Base-by-base conservation (phyloP, 2,329 filamentous ascomycete species). In the Tolypocladium tundrense region DNA sequence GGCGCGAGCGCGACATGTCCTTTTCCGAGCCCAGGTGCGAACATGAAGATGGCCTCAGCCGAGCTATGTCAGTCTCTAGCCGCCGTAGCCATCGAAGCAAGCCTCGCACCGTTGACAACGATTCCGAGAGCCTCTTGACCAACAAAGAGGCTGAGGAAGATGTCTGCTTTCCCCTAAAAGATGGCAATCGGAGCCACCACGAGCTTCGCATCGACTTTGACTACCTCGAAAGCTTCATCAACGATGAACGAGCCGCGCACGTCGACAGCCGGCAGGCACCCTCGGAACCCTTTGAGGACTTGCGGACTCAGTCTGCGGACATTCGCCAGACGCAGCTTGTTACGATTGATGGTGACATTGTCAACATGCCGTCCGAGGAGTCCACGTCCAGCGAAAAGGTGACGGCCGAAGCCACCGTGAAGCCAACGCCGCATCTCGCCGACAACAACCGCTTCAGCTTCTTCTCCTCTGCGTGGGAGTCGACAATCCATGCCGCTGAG, bases 381-480 rank as follows among this genome's bases (percentile, higher is more conserved):
- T 77, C 77, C 1, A 65, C 68, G 45, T 45, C 71, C 64, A 58
- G 69, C 19, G 84, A 86, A 67, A 85, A 85, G 66, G 66, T 62
- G 2, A 62, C 71, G 0, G 70, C 75, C 3, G 64, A 67, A 1
- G 66, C 65, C 3, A 59, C 72, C 6, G 73, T 78, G 33, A 75
- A 75, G 62, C 64, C 72, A 19, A 70, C 66, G n/a, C 66, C 67
- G 16, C 64, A 65, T 3, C 72, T 74, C 42, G 70, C 79, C 53
- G 86, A 90, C 59, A 81, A 84, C 39, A 94, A 92, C 69, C 85
- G 93, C 5, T 97, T 96, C 77, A 94, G 92, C 62, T 97, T 97
- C 75, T 99, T 99, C 73, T 97, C 92, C 0, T 97, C 94, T 0
- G 90, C 94, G 57, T 88, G 91, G 73, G 92, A 97, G 69, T 92